Base-by-base conservation (phyloP, 495 filamentous ascomycete genomes). In the Podospora didyma region DNA sequence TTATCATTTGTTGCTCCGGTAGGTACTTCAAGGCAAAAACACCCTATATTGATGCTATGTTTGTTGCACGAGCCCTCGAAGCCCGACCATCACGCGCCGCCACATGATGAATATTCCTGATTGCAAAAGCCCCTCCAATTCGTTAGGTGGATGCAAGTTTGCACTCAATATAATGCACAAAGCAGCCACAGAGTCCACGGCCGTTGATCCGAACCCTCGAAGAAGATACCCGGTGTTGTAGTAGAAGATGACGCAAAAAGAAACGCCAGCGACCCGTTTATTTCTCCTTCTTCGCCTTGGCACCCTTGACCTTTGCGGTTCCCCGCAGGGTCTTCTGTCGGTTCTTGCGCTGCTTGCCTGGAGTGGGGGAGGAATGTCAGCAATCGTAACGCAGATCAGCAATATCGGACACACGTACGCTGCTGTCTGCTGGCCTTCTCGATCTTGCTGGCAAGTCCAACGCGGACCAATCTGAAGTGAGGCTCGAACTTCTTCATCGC, bases 311-410 rank as follows among this genome's bases (percentile, higher is more conserved):
- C 75, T 96, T 97, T 69, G 92, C 95, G 65, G 88, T 92, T 74
- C 95, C 95, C 62, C 95, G 90, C 75, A 96, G 88, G 75, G 93
- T 91, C 90, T 97, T 97, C 78, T 88, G 86, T 73, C 92, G 84
- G 90, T 99, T 99, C 89, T 97, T 99, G 82, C 95, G 89, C 85
- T 97, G 93, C 84, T 99, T 99, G 86, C 95, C 95, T 99, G 78
- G 81, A 60, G 54, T 51, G 49, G 51, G 39, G 53, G 24, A 49
- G 49, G 28, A 60, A 42, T 46, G 70, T 79, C 64, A 78, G 76
- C 69, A 19, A 45, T 24, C 7, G 17, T 24, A 11, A 39, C 39
- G 48, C 35, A 3, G 14, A 17, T 23, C 22, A 7, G 7, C 19
- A 39, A 37, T 34, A 9, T 2, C 17, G 11, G 51, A 17, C 19